These are phyloP conservation scores for Claviceps capensis DNA, from an alignment of 2,329 filamentous ascomycete genomes.

Conservation along the genomic window DNA sequence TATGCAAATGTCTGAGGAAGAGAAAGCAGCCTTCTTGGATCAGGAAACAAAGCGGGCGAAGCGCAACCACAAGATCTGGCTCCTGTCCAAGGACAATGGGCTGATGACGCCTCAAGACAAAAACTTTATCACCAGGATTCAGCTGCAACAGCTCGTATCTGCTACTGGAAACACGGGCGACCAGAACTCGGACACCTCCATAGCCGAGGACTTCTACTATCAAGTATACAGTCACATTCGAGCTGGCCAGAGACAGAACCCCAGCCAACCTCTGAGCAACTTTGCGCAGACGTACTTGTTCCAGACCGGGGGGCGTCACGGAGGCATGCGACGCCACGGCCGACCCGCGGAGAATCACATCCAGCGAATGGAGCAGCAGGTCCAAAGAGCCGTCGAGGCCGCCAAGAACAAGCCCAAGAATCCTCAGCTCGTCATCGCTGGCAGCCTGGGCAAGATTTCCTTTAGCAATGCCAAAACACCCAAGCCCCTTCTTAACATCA, in stretches of 20 bases:
- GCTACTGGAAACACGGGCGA: conserved; percentile 81
- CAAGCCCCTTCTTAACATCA: conserved; percentile 88
- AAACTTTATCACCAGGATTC: conserved; percentile 97
- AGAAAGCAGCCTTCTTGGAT: conserved; percentile 69
- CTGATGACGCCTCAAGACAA: conserved; percentile 99
- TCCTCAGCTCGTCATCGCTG: conserved; percentile 90
- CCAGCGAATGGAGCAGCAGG: conserved; percentile 98
- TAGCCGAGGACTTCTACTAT: conserved; percentile 95
- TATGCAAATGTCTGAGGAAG: conserved; percentile 65
- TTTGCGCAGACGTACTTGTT: conserved; percentile 97
- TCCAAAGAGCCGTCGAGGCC: conserved; percentile 90
- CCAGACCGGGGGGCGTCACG: conserved; percentile 77
- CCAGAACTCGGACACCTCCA: conserved; percentile 61
- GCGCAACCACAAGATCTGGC: conserved; percentile 94
- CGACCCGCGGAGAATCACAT: conserved; percentile 91
- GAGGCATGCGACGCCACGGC: conserved; percentile 58
- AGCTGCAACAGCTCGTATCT: conserved; percentile 87
- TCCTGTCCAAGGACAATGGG: conserved; percentile 86
- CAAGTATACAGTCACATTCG: conserved; percentile 94
- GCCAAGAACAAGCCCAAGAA: conserved; percentile 97
- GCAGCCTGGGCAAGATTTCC: conserved; percentile 92
- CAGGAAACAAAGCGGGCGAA: conserved; percentile 93
- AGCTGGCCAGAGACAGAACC: conserved; percentile 77
- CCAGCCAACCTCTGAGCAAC: conserved; percentile 83
- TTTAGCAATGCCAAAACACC: conserved; percentile 98